These are phyloP conservation scores for Rhytidiadelphus loreus DNA, from an alignment of 225 moss, liverwort and hornwort species.

Conservation along the genomic window DNA sequence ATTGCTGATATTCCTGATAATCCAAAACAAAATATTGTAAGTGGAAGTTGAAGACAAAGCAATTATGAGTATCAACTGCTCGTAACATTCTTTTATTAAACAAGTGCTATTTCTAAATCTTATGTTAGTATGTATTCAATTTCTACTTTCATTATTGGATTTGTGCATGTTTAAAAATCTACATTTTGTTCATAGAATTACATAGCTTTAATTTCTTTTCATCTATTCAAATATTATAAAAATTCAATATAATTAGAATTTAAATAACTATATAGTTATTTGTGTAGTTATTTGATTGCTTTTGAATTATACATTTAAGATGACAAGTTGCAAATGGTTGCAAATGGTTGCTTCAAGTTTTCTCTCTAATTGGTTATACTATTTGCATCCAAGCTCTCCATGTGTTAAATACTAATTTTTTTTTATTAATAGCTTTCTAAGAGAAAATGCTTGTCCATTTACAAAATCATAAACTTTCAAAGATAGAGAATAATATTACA, in stretches of 20 bases:
- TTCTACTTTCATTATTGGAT: too few relatives aligned
- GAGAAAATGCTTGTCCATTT: not conserved
- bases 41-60: not conserved
- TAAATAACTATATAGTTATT: not conserved
- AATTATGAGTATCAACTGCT: not conserved
- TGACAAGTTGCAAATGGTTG: not conserved
- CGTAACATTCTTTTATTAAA: not conserved
- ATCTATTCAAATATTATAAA: not conserved
- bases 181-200: not conserved
- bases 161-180: not conserved
- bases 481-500: too few relatives aligned
- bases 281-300: not conserved
- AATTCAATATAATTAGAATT: too few relatives aligned
- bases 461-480: not conserved
- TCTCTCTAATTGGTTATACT: accelerated
- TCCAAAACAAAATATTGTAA: not conserved
- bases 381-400: not conserved
- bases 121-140: not conserved
- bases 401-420: not conserved
- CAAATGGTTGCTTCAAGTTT: not conserved
- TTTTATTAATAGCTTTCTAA: not conserved
- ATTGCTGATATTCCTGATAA: not conserved
- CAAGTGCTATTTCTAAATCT: accelerated
- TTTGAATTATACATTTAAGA: not conserved
- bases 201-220: not conserved